A percentile compares a stretch with the other conserved stretches of the same genome.
These are phyloP conservation scores for Bolboschoenoplectus hybrid DNA, from an alignment of 202 grass and related monocot genomes.

Conservation along the genomic window DNA sequence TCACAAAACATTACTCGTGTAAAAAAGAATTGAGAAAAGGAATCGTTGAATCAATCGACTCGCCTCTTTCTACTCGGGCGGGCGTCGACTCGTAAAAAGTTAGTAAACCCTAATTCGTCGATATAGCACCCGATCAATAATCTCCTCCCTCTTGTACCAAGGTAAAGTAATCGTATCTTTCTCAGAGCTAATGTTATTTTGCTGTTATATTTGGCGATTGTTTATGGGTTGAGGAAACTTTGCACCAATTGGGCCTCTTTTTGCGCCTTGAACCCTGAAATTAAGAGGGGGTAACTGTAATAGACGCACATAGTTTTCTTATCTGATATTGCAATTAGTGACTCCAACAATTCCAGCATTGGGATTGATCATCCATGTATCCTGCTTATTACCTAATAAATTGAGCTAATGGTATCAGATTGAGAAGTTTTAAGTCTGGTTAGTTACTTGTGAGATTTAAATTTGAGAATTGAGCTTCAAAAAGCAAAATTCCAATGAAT, in stretches of 20 bases:
- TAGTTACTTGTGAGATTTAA: neutral
- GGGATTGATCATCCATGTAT: neutral
- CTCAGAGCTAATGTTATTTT: neutral
- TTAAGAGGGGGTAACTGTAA: neutral
- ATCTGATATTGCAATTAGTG: neutral
- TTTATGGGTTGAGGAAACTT: neutral
- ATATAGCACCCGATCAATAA: constrained; percentile 25
- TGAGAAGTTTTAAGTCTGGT: neutral
- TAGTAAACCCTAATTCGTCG: constrained; percentile 35
- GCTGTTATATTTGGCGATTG: neutral
- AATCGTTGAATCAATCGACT: neutral
- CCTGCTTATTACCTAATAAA: neutral
- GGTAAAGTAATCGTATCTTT: neutral
- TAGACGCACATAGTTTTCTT: neutral
- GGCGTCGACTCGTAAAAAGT: constrained; percentile 29
- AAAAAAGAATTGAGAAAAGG: neutral
- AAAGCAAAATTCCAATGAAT: neutral
- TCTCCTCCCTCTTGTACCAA: neutral
- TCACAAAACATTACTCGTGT: neutral
- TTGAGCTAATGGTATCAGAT: neutral
- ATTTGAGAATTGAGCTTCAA: neutral
- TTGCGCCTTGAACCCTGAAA: neutral
- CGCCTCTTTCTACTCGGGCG: constrained; percentile 9
- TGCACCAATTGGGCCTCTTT: neutral
- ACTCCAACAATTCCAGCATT: neutral